A percentile compares a stretch with the other conserved stretches of the same genome.
Conservation (phyloP, 305 asterid genomes). For the Fraxinus sp. region DNA sequence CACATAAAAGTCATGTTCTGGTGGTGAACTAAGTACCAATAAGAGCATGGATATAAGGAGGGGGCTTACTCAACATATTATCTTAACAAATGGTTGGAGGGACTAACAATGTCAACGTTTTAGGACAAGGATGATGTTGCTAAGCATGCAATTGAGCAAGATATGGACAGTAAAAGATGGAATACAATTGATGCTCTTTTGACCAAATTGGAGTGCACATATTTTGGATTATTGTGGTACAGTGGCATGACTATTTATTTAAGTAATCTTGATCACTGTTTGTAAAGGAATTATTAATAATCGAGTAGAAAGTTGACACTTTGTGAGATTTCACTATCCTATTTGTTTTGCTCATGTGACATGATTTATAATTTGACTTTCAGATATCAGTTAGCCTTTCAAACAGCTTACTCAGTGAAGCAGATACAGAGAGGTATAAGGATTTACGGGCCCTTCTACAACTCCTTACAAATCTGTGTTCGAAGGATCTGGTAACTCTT, state of each 20-base stretch:
- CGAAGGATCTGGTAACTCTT: slow-evolving; percentile 80
- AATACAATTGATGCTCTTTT: slow-evolving; percentile 2
- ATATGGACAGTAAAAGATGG: neutral
- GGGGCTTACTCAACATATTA: neutral
- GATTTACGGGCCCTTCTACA: slow-evolving; percentile 88
- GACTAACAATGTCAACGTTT: neutral
- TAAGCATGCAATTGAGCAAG: slow-evolving; percentile 4
- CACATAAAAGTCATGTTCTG: neutral
- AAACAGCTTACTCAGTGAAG: slow-evolving; percentile 69
- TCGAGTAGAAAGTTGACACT: slow-evolving; percentile 7
- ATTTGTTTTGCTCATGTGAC: slow-evolving; percentile 8
- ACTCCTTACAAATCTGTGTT: slow-evolving; percentile 76
- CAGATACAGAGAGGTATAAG: slow-evolving; percentile 82
- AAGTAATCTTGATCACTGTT: neutral
- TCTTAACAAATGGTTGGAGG: neutral
- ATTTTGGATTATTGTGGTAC: slow-evolving; percentile 14
- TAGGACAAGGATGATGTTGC: neutral
- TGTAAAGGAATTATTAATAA: neutral
- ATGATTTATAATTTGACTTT: slow-evolving; percentile 21
- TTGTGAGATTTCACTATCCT: neutral
- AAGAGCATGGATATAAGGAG: neutral
- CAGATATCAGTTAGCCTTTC: slow-evolving; percentile 81
- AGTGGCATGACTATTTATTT: slow-evolving; percentile 1
- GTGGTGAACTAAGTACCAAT: neutral
- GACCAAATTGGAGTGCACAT: neutral